A percentile compares a stretch with the other conserved stretches of the same genome.
phyloP scores from a whole-genome alignment of 306 rosid genomes.

The Begonia loranthoides region DNA sequence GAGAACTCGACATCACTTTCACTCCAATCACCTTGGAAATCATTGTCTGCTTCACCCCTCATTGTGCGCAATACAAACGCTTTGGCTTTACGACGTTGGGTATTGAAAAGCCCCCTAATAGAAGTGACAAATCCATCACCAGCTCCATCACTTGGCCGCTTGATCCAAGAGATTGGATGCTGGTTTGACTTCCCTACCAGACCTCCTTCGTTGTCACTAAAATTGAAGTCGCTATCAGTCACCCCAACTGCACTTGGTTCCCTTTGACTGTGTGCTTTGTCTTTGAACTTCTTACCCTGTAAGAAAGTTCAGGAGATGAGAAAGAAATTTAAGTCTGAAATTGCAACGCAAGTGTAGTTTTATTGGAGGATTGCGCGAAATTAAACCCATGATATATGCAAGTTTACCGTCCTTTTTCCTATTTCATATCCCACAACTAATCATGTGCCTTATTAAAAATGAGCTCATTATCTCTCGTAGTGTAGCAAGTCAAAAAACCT shows the following conservation, averaged over 20 bases:
- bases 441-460: too few species aligned
- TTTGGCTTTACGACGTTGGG: slow-evolving; percentile 89
- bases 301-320: neutral
- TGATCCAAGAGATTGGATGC: slow-evolving; percentile 63
- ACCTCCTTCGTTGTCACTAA: slow-evolving; percentile 78
- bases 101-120: slow-evolving; percentile 78
- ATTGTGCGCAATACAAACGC: slow-evolving; percentile 86
- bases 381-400: too few species aligned
- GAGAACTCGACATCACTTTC: slow-evolving; percentile 81
- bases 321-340: neutral
- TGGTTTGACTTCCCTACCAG: slow-evolving; percentile 63
- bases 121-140: slow-evolving; percentile 99
- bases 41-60: slow-evolving; percentile 95
- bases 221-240: slow-evolving; percentile 72
- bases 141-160: slow-evolving; percentile 92
- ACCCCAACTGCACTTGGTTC: slow-evolving; percentile 42
- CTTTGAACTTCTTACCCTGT: slow-evolving; percentile 91
- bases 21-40: slow-evolving; percentile 94
- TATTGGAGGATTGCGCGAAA: neutral
- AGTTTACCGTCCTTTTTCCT: too few species aligned
- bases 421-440: too few species aligned
- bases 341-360: neutral
- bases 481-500: too few species aligned
- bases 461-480: too few species aligned
- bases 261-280: slow-evolving; percentile 62